A percentile compares a stretch with the other conserved stretches of the same genome.
phyloP scores from a whole-genome alignment of 768 basidiomycete species.

The Boletus pseudopeckii region DNA sequence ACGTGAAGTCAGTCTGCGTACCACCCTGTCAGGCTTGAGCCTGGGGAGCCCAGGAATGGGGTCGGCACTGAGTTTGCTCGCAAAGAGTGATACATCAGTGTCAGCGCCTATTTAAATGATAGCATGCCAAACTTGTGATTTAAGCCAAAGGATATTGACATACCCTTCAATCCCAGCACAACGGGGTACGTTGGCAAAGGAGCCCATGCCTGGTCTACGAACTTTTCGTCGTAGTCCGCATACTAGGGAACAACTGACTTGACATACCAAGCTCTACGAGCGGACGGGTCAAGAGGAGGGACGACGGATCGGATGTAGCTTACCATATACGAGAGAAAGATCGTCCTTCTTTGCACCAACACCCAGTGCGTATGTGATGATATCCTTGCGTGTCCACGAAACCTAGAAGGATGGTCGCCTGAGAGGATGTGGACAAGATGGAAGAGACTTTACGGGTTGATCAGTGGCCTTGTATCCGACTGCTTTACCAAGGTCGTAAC shows the following conservation, averaged over 20 bases:
- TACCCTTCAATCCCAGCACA: constrained; percentile 69
- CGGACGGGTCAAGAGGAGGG: not conserved
- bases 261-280: constrained; percentile 49
- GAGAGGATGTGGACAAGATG: not conserved
- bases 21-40: constrained; percentile 66
- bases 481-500: constrained; percentile 60
- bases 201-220: constrained; percentile 61
- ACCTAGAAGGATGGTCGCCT: constrained; percentile 43
- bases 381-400: constrained; percentile 80
- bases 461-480: constrained; percentile 55
- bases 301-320: constrained; percentile 8
- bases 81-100: constrained; percentile 69
- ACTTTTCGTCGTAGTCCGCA: not conserved
- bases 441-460: constrained; percentile 45
- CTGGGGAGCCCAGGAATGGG: constrained; percentile 65
- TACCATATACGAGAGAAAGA: constrained; percentile 68
- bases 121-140: not conserved
- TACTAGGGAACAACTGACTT: not conserved
- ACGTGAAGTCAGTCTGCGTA: constrained; percentile 32
- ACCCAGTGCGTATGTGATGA: constrained; percentile 74
- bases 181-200: constrained; percentile 86
- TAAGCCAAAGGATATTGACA: not conserved
- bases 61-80: constrained; percentile 37
- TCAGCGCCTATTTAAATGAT: constrained; percentile 40
- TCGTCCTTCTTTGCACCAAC: constrained; percentile 81